Evolutionary conservation across 441 rosid genomes (phyloP).

Genomic region (Biscutella laevigata): DNA sequence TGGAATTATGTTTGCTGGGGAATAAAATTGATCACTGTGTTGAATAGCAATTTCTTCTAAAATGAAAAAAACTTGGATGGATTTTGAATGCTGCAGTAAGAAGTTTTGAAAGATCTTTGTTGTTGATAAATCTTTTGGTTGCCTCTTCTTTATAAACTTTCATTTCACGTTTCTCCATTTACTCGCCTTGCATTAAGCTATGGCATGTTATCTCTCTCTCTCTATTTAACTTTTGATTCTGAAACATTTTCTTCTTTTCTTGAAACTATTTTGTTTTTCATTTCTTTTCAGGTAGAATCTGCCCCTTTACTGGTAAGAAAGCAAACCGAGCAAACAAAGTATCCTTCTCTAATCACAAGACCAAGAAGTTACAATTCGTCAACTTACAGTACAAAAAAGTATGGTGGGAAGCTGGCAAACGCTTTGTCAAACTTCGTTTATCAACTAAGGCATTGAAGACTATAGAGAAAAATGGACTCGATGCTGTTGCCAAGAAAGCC

Average conservation of each 20-base stretch:
- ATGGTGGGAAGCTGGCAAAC: constrained; percentile 97
- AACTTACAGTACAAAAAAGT: constrained; percentile 81
- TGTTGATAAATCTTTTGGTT: background rate
- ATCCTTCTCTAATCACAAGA: constrained; percentile 94
- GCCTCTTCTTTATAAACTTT: background rate
- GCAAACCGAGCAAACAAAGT: constrained; percentile 85
- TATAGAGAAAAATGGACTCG: constrained; percentile 82
- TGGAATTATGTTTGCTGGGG: background rate
- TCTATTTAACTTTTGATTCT: background rate
- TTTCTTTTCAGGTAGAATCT: constrained; percentile 57
- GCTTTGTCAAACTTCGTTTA: constrained; percentile 64
- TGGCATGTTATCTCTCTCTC: background rate
- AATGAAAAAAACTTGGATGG: background rate
- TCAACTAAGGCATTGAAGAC: constrained; percentile 89
- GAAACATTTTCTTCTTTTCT: background rate
- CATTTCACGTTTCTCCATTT: background rate
- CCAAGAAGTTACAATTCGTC: constrained; percentile 81
- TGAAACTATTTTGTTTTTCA: background rate
- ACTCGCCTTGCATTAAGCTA: background rate
- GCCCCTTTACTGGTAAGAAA: constrained; percentile 89
- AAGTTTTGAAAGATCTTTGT: background rate
- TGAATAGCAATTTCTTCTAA: no score
- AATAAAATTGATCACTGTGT: background rate
- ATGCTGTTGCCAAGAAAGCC: constrained; percentile 92
- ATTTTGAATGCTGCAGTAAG: background rate